Percentiles rank a stretch among this genome's conserved stretches.
phyloP scores from a whole-genome alignment of 2,329 filamentous ascomycete genomes.

The Ascochyta lentis region DNA sequence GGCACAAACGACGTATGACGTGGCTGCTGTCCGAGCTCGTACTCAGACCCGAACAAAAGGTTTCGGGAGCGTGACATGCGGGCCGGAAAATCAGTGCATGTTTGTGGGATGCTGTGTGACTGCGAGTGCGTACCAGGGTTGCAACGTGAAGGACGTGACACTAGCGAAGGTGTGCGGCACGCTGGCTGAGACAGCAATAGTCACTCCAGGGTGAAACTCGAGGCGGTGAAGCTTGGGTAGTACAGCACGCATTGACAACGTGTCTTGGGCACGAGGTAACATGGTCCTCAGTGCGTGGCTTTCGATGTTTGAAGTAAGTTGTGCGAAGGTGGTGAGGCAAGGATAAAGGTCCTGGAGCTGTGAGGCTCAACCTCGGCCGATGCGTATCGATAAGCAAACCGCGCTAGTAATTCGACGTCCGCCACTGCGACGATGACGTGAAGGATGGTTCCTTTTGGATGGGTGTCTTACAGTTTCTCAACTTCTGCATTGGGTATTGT shows the following conservation, averaged over 20 bases:
- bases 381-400: constrained; percentile 12
- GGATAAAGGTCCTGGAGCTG: background rate
- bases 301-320: background rate
- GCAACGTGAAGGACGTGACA: constrained; percentile 12
- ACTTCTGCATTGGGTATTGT: constrained; percentile 1
- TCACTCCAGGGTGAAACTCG: background rate
- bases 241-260: constrained; percentile 9
- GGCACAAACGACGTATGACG: too few relatives aligned
- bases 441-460: constrained; percentile 18
- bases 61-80: constrained; percentile 1
- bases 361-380: constrained; percentile 8
- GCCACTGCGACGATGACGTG: constrained; percentile 24
- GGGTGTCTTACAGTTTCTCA: background rate
- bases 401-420: constrained; percentile 6
- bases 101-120: constrained; percentile 4
- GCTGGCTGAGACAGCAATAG: constrained; percentile 14
- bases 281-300: background rate
- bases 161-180: constrained; percentile 2
- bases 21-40: background rate
- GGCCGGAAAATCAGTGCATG: constrained; percentile 1
- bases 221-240: constrained; percentile 4
- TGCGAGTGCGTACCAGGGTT: constrained; percentile 5
- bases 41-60: background rate
- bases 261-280: constrained; percentile 4
- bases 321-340: background rate